Base-by-base conservation (phyloP, 352 stramenopile species). In the Lagenidium giganteum region DNA sequence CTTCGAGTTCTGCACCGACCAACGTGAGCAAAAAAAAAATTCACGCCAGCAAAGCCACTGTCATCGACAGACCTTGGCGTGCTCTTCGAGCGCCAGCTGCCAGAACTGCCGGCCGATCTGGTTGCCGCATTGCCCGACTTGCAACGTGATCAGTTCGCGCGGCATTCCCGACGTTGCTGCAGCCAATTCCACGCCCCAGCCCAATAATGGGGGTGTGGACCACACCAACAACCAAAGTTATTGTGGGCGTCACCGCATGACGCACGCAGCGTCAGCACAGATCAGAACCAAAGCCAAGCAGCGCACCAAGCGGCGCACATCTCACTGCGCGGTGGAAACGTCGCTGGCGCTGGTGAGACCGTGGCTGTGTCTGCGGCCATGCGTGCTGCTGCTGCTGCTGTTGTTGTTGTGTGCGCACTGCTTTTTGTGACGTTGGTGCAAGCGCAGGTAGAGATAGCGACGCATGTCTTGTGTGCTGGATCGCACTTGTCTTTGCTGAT, bases 61-160 rank as follows among this genome's bases (percentile, higher is more conserved):
- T 25, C 13, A 24, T 12, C 4, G 3, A 21, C 54, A 20, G 44
- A 79, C 70, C 52, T 80, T 64, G 14, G 83, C 87, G 67, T 97
- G 90, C 59, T 97, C 91, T 35, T 86, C 67, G 28, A 97, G 70
- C 18, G 79, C 81, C 35, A 93, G 59, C 52, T 93, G 67, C 91
- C 91, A 97, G 69, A 97, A 97, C 63, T 86, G 67, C 7, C 78
- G 66, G 3, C 91, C 91, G 49, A 97, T 95, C 68, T 97, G 91
- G 70, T 97, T 97, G 41, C 90, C 91, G 64, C 87, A 97, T 71
- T 97, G 91, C 18, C 91, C 91, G 18, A 97, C 86, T 59, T 97
- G 89, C 35, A 97, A 56, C 26, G 77, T 95, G 49, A 97, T 82
- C 23, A 96, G 51, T 54, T 95, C 84, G 24, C 84, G 74, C 39